Conservation (phyloP, 257 asterid genomes). For the Przewalskia tangutica region DNA sequence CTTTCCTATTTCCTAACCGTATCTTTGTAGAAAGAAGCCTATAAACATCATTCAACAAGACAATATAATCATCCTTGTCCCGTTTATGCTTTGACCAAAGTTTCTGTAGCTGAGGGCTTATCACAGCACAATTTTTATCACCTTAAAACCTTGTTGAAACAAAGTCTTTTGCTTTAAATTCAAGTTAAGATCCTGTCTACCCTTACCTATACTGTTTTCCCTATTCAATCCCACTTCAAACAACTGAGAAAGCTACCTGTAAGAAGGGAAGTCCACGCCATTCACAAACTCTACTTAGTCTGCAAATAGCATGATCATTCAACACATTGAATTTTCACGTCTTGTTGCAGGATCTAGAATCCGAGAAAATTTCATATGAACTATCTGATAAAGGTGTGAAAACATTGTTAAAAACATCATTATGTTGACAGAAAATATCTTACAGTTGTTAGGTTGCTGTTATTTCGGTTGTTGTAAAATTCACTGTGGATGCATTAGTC, state of each 20-base stretch:
- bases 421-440: conserved; percentile 23
- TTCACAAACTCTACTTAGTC: not conserved
- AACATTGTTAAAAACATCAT: conserved; percentile 23
- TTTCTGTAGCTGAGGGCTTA: not conserved
- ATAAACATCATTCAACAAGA: not conserved
- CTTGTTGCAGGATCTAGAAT: not conserved
- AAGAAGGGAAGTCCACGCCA: conserved; percentile 31
- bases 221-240: conserved; percentile 24
- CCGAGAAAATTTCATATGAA: not conserved
- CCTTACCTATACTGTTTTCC: conserved; percentile 20
- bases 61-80: not conserved
- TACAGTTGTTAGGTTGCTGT: conserved; percentile 28
- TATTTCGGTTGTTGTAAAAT: conserved; percentile 48
- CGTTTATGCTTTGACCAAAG: not conserved
- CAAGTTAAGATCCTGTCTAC: conserved; percentile 24
- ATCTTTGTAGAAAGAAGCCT: not conserved
- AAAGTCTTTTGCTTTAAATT: conserved; percentile 30
- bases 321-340: not conserved
- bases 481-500: conserved; percentile 8
- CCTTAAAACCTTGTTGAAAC: not conserved
- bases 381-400: too few relatives aligned
- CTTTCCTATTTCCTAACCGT: not conserved
- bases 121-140: not conserved
- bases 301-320: conserved; percentile 18
- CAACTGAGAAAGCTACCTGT: conserved; percentile 28